Evolutionary conservation across 169 alveolate species (phyloP).

Genomic region (Eimeria brunetti): DNA sequence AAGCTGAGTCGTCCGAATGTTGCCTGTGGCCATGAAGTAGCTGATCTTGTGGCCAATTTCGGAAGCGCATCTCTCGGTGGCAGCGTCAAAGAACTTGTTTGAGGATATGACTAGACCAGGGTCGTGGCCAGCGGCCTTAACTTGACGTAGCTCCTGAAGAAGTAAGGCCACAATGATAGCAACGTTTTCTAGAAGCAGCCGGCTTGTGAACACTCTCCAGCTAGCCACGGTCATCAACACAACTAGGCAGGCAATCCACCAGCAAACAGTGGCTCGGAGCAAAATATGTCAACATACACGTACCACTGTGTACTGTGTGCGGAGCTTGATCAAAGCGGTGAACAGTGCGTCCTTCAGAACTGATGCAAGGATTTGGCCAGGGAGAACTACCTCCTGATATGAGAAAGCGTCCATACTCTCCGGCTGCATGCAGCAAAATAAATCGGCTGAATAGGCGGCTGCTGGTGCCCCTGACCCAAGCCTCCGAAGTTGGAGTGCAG

Average conservation of each 20-base stretch:
- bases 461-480: neutral
- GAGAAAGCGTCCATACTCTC: conserved; percentile 91
- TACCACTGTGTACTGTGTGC: conserved; percentile 74
- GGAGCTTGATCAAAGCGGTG: conserved; percentile 61
- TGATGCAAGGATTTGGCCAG: conserved; percentile 90
- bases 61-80: conserved; percentile 67
- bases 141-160: conserved; percentile 45
- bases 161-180: neutral
- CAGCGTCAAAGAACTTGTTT: conserved; percentile 39
- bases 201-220: neutral
- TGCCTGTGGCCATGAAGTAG: conserved; percentile 98
- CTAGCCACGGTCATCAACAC: neutral
- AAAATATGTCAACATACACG: neutral
- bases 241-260: neutral
- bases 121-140: conserved; percentile 51
- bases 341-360: conserved; percentile 86
- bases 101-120: conserved; percentile 42
- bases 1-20: conserved; percentile 89
- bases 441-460: neutral
- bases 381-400: conserved; percentile 89
- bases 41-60: conserved; percentile 45
- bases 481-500: neutral
- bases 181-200: neutral
- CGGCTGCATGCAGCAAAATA: conserved; percentile 59
- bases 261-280: neutral